Evolutionary conservation across 2,329 filamentous ascomycete species (phyloP), one percentile per base, ranked within the genome.

Genomic region (Cladosporium sp.): DNA sequence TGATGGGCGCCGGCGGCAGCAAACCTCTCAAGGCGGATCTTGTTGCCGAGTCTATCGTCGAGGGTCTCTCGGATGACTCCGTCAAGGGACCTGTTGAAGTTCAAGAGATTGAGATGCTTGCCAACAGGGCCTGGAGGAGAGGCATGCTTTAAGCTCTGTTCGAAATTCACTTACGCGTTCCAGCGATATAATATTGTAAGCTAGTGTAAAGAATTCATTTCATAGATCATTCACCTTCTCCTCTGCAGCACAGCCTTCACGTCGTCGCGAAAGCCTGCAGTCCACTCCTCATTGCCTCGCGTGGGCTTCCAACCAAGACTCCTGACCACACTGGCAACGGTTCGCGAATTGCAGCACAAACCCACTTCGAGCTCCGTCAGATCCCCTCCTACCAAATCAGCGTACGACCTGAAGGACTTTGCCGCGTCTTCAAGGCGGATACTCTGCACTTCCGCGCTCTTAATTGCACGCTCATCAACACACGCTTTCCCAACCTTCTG

Each of bases 11-110:
- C 0, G 89, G 86, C 27, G 90, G 85, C 1, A 80, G 86, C 44
- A 96, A 96, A 74, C 92, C 93, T 3, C 69, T 96, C 41, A 89
- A 90, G 73, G 92, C 85, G 1, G 91, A 96, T 66, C 69, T 85
- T 6, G 92, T 97, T 2, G 91, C 88, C 1, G 86, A 95, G 68
- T 91, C 92, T 0, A 85, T 95, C 1, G 86, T 97, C 1, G 90
- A 97, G 72, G 89, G 88, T 17, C 76, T 97, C 54, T 80, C 81
- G 43, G 87, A 96, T 60, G 83, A 86, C 36, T 71, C 72, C 0
- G 79, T 89, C 0, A 83, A 79, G 52, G 93, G 93, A 0, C 83
- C 85, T 0, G 79, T 97, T 1, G 89, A 92, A 64, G 82, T 87
- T 3, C 77, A 82, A 47, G 79, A 88, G 67, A 92, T 99, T 57